Evolutionary conservation across 2,329 filamentous ascomycete genomes (phyloP).

Genomic region (Ophiocordyceps camponoti-saundersi): DNA sequence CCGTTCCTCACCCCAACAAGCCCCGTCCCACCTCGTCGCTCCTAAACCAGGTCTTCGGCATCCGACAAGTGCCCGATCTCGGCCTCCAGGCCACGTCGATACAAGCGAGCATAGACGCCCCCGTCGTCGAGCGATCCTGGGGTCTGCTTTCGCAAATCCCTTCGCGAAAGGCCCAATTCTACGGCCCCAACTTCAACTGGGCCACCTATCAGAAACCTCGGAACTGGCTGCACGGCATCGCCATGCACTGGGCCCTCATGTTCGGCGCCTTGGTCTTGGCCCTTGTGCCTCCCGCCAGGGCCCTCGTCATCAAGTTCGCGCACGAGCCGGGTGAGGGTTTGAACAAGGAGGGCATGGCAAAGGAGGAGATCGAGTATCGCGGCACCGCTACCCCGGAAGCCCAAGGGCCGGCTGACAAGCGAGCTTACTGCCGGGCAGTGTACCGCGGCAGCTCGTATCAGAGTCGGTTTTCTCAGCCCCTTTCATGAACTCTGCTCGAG

Average conservation of each 20-base stretch:
- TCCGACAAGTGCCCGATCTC: conserved; percentile 29
- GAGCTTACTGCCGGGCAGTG: conserved; percentile 36
- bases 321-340: conserved; percentile 39
- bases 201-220: conserved; percentile 33
- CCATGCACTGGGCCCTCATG: conserved; percentile 29
- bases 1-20: conserved; percentile 26
- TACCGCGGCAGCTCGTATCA: conserved; percentile 47
- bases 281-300: conserved; percentile 26
- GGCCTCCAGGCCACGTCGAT: conserved; percentile 38
- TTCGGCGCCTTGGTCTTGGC: conserved; percentile 26
- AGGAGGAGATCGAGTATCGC: conserved; percentile 45
- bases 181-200: conserved; percentile 46
- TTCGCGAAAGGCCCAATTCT: conserved; percentile 26
- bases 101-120: conserved; percentile 29
- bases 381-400: conserved; percentile 46
- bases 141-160: conserved; percentile 34
- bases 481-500: not conserved
- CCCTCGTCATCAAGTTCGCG: conserved; percentile 23
- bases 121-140: conserved; percentile 45
- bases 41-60: conserved; percentile 29
- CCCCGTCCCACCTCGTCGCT: conserved; percentile 13
- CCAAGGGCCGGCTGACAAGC: conserved; percentile 22
- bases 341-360: conserved; percentile 31
- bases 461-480: conserved; percentile 24
- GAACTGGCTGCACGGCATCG: conserved; percentile 31